phyloP scores from a whole-genome alignment of 2,329 filamentous ascomycete genomes.

The Trichocomaceae sp. region DNA sequence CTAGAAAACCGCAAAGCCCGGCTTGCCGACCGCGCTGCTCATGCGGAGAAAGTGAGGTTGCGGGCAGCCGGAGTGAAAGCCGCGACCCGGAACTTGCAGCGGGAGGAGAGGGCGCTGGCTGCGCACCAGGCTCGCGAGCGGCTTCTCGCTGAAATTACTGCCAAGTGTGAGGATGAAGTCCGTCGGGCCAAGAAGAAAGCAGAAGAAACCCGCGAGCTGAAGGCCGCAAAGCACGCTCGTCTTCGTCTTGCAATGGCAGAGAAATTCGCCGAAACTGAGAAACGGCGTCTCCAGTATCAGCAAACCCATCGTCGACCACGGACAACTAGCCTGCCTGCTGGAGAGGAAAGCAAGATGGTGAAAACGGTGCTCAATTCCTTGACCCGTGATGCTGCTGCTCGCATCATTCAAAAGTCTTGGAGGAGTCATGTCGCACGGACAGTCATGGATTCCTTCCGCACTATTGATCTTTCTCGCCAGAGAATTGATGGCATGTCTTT shows the following conservation, averaged over 20 bases:
- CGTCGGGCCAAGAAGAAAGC: constrained; percentile 60
- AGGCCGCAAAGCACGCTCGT: constrained; percentile 55
- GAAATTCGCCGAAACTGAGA: constrained; percentile 58
- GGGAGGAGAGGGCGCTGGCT: constrained; percentile 57
- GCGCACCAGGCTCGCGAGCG: constrained; percentile 59
- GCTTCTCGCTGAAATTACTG: constrained; percentile 57
- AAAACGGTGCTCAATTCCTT: constrained; percentile 32
- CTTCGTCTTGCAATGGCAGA: constrained; percentile 58
- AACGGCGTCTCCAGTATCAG: constrained; percentile 46
- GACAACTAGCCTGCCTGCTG: constrained; percentile 45
- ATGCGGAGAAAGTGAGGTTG: constrained; percentile 59
- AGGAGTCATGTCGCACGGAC: constrained; percentile 44
- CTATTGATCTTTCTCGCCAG: constrained; percentile 48
- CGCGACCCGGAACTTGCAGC: constrained; percentile 49
- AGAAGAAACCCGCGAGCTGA: constrained; percentile 59
- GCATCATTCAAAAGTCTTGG: constrained; percentile 55
- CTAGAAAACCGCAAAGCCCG: constrained; percentile 59
- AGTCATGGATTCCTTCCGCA: constrained; percentile 46
- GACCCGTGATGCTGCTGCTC: constrained; percentile 48
- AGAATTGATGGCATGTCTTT: constrained; percentile 49
- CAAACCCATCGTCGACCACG: constrained; percentile 45
- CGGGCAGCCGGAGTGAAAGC: constrained; percentile 58
- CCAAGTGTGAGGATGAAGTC: constrained; percentile 60
- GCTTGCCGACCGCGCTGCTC: constrained; percentile 57
- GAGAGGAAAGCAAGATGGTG: constrained; percentile 38